phyloP scores from a whole-genome alignment of 192 early-diverging fungal genomes.

The Coemansia sp. region DNA sequence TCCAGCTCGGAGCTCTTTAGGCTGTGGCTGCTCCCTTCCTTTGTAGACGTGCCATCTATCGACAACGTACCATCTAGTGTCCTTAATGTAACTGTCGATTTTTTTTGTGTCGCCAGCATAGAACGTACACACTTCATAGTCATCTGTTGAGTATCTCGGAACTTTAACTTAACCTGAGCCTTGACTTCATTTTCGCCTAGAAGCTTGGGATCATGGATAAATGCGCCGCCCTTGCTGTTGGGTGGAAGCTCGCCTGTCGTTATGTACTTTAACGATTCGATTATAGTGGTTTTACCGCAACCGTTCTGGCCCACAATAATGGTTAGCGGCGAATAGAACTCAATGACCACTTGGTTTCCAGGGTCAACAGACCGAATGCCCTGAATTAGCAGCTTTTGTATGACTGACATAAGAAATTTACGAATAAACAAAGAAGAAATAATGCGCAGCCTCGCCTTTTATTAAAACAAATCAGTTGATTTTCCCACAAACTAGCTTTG shows the following conservation, averaged over 20 bases:
- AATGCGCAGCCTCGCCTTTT: not conserved
- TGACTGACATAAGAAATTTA: constrained; percentile 52
- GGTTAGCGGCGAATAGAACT: constrained; percentile 88
- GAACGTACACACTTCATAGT: constrained; percentile 76
- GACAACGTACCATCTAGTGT: constrained; percentile 78
- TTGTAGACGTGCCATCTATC: constrained; percentile 56
- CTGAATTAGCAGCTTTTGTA: constrained; percentile 72
- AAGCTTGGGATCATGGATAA: constrained; percentile 93
- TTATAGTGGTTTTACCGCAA: constrained; percentile 96
- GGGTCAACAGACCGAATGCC: constrained; percentile 94
- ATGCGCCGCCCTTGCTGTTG: constrained; percentile 80
- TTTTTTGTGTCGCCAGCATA: constrained; percentile 70
- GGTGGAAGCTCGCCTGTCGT: constrained; percentile 91
- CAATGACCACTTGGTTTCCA: constrained; percentile 66
- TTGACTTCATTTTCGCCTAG: constrained; percentile 75
- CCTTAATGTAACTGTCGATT: constrained; percentile 57
- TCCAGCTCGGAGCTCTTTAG: constrained; percentile 84
- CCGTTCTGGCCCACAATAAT: constrained; percentile 96
- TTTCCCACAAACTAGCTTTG: not conserved
- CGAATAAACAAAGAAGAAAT: not conserved
- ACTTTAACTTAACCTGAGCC: constrained; percentile 87
- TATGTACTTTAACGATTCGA: constrained; percentile 94
- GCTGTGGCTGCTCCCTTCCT: constrained; percentile 71
- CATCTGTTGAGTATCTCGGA: constrained; percentile 72
- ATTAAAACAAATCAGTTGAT: not conserved